phyloP scores from a whole-genome alignment of 305 asterid species.

The Fraxinus albicans region DNA sequence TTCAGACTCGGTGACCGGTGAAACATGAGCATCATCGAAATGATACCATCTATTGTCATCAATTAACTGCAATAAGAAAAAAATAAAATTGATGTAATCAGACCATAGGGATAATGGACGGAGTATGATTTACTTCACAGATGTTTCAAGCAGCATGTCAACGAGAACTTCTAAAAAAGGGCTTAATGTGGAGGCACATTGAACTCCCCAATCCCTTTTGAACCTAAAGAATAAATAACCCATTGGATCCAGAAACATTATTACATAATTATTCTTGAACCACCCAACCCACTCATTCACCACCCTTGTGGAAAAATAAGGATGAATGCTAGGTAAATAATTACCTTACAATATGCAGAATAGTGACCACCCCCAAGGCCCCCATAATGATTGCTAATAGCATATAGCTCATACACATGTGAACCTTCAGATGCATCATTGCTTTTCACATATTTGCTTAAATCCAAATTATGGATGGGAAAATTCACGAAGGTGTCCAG shows the following conservation, averaged over 20 bases:
- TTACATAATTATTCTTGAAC: neutral
- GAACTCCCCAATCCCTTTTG: neutral
- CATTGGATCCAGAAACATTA: neutral
- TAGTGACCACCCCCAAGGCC: conserved; percentile 97
- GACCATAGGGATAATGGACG: neutral
- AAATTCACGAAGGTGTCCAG: conserved; percentile 84
- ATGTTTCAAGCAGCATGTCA: neutral
- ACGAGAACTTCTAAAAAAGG: neutral
- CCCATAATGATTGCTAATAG: conserved; percentile 95
- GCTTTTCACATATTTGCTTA: conserved; percentile 72
- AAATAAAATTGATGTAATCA: neutral
- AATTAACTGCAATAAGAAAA: conserved; percentile 57
- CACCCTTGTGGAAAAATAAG: neutral
- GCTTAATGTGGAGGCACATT: neutral
- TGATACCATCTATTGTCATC: conserved; percentile 85
- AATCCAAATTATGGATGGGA: conserved; percentile 76
- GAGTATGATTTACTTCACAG: neutral
- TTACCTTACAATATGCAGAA: conserved; percentile 95
- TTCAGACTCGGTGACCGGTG: conserved; percentile 72
- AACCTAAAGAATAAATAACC: neutral
- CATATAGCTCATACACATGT: conserved; percentile 74
- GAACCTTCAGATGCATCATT: conserved; percentile 58
- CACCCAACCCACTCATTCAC: neutral
- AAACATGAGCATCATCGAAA: conserved; percentile 90
- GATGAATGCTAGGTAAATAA: neutral